Evolutionary conservation across 2,329 filamentous ascomycete genomes (phyloP).

Genomic region (Pseudogymnoascus sp.): DNA sequence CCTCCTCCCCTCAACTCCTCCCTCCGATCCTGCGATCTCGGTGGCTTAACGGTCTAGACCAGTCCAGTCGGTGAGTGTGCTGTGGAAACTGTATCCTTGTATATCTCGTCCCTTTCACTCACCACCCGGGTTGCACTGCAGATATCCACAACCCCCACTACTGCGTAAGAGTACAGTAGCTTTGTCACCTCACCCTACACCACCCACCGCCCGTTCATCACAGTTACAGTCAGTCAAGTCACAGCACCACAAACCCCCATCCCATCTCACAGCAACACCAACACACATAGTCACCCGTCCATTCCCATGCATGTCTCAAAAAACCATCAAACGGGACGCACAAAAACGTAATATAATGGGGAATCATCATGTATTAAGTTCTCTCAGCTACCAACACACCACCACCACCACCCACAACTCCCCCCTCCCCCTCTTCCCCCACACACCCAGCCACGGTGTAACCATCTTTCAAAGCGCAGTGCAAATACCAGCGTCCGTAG

Average conservation of each 20-base stretch:
- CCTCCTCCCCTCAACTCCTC: not conserved
- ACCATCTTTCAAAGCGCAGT: not conserved
- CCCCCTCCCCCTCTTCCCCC: not conserved
- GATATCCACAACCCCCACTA: not conserved
- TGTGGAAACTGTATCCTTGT: not conserved
- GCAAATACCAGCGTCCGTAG: constrained; percentile 1
- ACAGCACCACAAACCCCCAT: not conserved
- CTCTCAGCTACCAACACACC: not conserved
- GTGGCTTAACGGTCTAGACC: not conserved
- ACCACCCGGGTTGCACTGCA: not conserved
- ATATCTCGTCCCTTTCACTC: not conserved
- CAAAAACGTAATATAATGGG: not conserved
- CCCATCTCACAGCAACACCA: not conserved
- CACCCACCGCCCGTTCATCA: no score
- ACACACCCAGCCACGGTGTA: not conserved
- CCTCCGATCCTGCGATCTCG: not conserved
- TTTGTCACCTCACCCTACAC: not conserved
- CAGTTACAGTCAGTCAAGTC: no score
- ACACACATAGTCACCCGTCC: not conserved
- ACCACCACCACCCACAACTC: not conserved
- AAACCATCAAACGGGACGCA: not conserved
- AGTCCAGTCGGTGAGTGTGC: not conserved
- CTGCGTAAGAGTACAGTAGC: not conserved
- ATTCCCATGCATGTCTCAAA: not conserved
- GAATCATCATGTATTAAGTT: constrained; percentile 1